These are phyloP conservation scores for Diaporthe humulicola DNA, from an alignment of 2,329 filamentous ascomycete genomes.

Conservation along the genomic window DNA sequence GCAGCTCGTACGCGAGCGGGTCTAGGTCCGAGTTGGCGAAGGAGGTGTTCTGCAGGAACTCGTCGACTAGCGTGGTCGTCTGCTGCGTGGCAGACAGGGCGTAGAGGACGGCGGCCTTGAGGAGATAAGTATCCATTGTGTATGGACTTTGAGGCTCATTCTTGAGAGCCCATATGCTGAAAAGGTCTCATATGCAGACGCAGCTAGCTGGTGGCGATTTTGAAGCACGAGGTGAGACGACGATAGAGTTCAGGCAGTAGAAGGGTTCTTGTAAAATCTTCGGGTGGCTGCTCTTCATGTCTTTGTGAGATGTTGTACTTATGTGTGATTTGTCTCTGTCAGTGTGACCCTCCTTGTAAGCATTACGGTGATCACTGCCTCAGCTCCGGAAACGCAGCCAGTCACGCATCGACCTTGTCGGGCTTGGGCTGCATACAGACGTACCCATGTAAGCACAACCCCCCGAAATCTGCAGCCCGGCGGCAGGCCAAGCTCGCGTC, in stretches of 20 bases:
- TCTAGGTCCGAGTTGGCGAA: constrained; percentile 28
- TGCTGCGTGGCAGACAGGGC: constrained; percentile 33
- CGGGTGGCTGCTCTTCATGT: background rate
- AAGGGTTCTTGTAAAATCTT: background rate
- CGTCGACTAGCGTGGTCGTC: constrained; percentile 28
- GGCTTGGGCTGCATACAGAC: constrained; percentile 7
- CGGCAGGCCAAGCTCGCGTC: constrained; percentile 22
- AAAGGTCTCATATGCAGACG: background rate
- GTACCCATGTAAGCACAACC: constrained; percentile 8
- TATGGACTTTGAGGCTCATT: background rate
- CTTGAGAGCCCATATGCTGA: background rate
- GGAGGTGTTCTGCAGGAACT: constrained; percentile 25
- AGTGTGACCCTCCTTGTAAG: constrained; percentile 34
- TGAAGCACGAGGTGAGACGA: background rate
- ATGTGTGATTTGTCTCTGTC: constrained; percentile 17
- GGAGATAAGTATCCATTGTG: constrained; percentile 33
- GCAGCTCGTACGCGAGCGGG: constrained; percentile 36
- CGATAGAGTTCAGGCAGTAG: background rate
- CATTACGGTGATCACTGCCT: constrained; percentile 17
- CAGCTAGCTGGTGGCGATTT: background rate
- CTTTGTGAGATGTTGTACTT: constrained; percentile 21
- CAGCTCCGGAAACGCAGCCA: constrained; percentile 22
- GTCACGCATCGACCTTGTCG: constrained; percentile 5
- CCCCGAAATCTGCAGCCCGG: constrained; percentile 18
- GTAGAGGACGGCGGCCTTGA: constrained; percentile 32